A percentile compares a stretch with the other conserved stretches of the same genome.
phyloP scores from a whole-genome alignment of 495 filamentous ascomycete genomes.

The Aspergillus bertholletiae region DNA sequence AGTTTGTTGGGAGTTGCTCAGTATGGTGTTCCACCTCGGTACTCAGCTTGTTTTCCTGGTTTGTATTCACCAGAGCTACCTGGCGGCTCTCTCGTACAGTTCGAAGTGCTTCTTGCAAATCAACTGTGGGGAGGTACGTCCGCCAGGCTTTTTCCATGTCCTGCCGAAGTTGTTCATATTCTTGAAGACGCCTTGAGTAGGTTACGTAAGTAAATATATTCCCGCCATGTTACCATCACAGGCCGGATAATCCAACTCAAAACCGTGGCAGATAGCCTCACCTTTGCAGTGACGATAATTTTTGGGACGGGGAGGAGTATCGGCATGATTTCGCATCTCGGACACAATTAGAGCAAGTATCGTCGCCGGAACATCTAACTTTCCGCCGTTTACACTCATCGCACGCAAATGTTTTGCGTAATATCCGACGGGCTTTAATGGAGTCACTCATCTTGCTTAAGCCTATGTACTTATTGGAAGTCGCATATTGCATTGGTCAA shows the following conservation, averaged over 20 bases:
- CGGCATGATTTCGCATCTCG: slow-evolving; percentile 16
- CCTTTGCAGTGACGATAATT: slow-evolving; percentile 14
- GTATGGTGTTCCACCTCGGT: slow-evolving; percentile 13
- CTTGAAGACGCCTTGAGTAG: slow-evolving; percentile 13
- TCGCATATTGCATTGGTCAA: background rate
- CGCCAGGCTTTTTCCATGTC: slow-evolving; percentile 17
- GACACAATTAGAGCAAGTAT: slow-evolving; percentile 16
- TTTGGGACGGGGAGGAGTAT: slow-evolving; percentile 17
- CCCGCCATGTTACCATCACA: background rate
- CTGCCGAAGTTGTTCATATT: slow-evolving; percentile 3
- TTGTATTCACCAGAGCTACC: background rate
- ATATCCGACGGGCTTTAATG: background rate
- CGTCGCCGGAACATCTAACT: slow-evolving; percentile 19
- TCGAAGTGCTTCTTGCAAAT: slow-evolving; percentile 16
- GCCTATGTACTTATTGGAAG: too few relatives aligned
- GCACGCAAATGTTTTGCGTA: slow-evolving; percentile 20
- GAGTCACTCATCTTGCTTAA: background rate
- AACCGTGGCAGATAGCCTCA: background rate
- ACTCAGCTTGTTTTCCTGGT: background rate
- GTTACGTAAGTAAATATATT: background rate
- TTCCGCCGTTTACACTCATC: slow-evolving; percentile 21
- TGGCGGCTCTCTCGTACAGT: slow-evolving; percentile 2
- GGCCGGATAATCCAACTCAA: background rate
- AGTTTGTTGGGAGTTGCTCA: slow-evolving; percentile 13
- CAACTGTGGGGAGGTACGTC: slow-evolving; percentile 14